A percentile compares a stretch with the other conserved stretches of the same genome.
phyloP scores from a whole-genome alignment of 2,329 filamentous ascomycete genomes.

The Cryphonectria radicalis region DNA sequence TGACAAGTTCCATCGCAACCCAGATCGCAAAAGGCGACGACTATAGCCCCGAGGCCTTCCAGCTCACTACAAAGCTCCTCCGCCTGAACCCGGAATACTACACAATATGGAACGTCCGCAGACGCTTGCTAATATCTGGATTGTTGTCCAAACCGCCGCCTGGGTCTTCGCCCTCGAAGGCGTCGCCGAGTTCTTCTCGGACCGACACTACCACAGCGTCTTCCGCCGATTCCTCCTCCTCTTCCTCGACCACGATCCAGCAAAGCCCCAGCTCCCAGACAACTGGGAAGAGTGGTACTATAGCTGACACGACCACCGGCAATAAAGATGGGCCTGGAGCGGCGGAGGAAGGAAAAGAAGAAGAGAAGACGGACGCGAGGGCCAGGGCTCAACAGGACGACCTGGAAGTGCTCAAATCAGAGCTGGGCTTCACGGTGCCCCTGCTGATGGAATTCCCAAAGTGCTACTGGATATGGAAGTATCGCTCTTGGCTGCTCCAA shows the following conservation, averaged over 20 bases:
- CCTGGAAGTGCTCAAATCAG: conserved; percentile 65
- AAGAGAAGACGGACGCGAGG: conserved; percentile 14
- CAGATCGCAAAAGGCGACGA: conserved; percentile 51
- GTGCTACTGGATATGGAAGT: conserved; percentile 99
- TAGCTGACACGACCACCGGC: conserved; percentile 45
- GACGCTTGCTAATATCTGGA: conserved; percentile 67
- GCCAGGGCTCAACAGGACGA: conserved; percentile 36
- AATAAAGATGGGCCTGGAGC: conserved; percentile 16
- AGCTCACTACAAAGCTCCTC: conserved; percentile 73
- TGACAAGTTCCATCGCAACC: conserved; percentile 16
- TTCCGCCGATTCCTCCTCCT: conserved; percentile 62
- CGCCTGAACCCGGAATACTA: conserved; percentile 86
- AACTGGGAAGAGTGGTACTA: conserved; percentile 60
- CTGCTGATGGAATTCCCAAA: conserved; percentile 87
- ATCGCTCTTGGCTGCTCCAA: conserved; percentile 82
- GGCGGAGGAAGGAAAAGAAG: conserved; percentile 13
- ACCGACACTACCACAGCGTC: conserved; percentile 63
- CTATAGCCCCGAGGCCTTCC: conserved; percentile 61
- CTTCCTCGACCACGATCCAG: conserved; percentile 57
- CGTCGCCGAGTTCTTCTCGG: conserved; percentile 57
- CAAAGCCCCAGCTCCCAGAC: conserved; percentile 50
- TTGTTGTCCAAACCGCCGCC: conserved; percentile 58
- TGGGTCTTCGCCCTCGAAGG: conserved; percentile 59
- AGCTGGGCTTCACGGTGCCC: conserved; percentile 82
- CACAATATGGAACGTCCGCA: conserved; percentile 88